Conservation (phyloP, 2,329 filamentous ascomycete species). For the Fusarium tuaranense region DNA sequence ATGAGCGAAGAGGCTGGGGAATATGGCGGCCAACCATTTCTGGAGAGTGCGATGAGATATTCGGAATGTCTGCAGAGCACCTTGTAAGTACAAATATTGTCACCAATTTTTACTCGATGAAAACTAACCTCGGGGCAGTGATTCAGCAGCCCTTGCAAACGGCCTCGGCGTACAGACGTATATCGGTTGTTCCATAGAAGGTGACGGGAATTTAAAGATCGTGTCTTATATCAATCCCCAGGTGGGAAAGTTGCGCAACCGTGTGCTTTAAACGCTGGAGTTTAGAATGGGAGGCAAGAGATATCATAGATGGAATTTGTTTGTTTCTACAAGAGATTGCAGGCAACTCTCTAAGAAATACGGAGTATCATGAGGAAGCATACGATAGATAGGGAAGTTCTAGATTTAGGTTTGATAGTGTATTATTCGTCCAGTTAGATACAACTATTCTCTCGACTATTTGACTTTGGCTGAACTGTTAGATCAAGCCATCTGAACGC, state of each 20-base stretch:
- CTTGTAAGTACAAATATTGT: not conserved
- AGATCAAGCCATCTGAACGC: not conserved
- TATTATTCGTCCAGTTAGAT: not conserved
- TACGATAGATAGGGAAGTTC: not conserved
- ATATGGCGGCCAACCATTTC: fast-evolving
- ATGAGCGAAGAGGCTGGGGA: not conserved
- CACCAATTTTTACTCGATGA: fast-evolving
- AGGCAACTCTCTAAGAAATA: not conserved
- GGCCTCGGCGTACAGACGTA: conserved; percentile 8
- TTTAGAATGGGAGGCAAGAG: not conserved
- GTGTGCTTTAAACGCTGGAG: not conserved
- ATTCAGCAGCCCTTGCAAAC: not conserved
- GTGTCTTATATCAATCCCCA: conserved; percentile 17
- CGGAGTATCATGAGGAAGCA: not conserved
- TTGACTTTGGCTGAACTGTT: not conserved
- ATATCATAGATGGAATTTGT: not conserved
- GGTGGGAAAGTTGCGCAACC: not conserved
- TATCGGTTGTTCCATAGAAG: conserved; percentile 3
- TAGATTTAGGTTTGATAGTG: not conserved
- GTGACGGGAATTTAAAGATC: not conserved
- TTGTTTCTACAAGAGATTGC: not conserved
- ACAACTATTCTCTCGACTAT: not conserved
- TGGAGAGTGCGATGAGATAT: not conserved
- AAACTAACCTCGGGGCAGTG: not conserved
- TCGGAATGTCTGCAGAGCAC: not conserved